Evolutionary conservation across 2,329 filamentous ascomycete genomes (phyloP).

Genomic region (Zymoseptoria passerinii): DNA sequence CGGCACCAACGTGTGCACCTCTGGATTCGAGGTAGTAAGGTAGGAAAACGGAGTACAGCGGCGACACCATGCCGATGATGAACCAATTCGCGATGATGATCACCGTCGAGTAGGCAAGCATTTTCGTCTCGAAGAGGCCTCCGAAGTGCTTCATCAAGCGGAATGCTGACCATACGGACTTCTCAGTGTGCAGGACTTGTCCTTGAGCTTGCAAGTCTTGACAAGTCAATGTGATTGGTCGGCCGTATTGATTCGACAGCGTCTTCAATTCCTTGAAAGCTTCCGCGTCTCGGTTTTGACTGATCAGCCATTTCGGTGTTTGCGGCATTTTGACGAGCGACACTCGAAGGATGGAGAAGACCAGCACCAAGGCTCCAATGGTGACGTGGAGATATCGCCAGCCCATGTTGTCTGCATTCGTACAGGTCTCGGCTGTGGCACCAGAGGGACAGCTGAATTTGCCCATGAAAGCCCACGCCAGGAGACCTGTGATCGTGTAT

Average conservation of each 20-base stretch:
- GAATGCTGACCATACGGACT: conserved; percentile 17
- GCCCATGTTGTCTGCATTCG: conserved; percentile 50
- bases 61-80: conserved; percentile 64
- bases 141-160: conserved; percentile 18
- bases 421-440: conserved; percentile 2
- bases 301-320: conserved; percentile 47
- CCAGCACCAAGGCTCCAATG: conserved; percentile 62
- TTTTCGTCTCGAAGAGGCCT: conserved; percentile 19
- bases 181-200: conserved; percentile 19
- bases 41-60: conserved; percentile 84
- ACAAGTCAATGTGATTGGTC: conserved; percentile 12
- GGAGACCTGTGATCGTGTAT: conserved; percentile 60
- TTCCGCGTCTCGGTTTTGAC: conserved; percentile 21
- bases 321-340: conserved; percentile 75
- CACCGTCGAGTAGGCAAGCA: conserved; percentile 17
- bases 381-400: conserved; percentile 69
- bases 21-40: conserved; percentile 67
- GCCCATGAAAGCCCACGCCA: conserved; percentile 20
- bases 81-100: conserved; percentile 23
- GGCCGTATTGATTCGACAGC: conserved; percentile 17
- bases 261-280: conserved; percentile 12
- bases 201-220: conserved; percentile 17
- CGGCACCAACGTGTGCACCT: conserved; percentile 32
- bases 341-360: conserved; percentile 72
- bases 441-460: conserved; percentile 8